Conservation (phyloP, 108 stramenopile species). For the Nitzschia palea region DNA sequence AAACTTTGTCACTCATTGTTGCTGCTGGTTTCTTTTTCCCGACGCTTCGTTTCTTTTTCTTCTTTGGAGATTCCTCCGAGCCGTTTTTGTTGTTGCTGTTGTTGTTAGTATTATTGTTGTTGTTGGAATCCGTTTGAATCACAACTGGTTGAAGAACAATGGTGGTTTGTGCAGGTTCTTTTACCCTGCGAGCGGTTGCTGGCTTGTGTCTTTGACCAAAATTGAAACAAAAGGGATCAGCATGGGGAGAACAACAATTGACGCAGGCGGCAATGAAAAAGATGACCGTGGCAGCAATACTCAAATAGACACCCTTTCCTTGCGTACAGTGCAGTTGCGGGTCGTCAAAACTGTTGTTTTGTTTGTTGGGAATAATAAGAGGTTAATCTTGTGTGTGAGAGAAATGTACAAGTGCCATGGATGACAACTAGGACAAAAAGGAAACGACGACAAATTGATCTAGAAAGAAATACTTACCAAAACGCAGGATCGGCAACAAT, state of each 20-base stretch:
- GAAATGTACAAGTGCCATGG: too few species aligned
- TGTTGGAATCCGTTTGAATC: not conserved
- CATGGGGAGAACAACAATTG: slow-evolving; percentile 7
- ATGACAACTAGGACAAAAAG: not conserved
- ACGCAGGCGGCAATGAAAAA: slow-evolving; percentile 19
- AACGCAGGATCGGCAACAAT: slow-evolving; percentile 34
- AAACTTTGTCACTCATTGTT: not conserved
- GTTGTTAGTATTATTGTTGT: too few species aligned
- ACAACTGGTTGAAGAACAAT: slow-evolving; percentile 7
- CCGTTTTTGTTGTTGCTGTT: not conserved
- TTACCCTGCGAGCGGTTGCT: not conserved
- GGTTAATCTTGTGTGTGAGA: too few species aligned
- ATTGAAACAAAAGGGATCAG: slow-evolving; percentile 25
- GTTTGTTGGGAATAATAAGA: not conserved
- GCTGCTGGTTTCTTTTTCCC: not conserved
- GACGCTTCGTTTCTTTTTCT: not conserved
- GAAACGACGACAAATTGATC: not conserved
- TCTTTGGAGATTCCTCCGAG: not conserved
- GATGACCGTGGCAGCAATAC: slow-evolving; percentile 4
- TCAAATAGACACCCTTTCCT: slow-evolving; percentile 16
- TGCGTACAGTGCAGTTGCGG: slow-evolving; percentile 6
- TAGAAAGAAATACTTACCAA: slow-evolving; percentile 10
- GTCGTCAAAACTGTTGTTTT: slow-evolving; percentile 34
- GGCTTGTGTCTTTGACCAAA: not conserved
- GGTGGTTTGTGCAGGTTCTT: not conserved